These are phyloP conservation scores for Linum lewisii DNA, from an alignment of 345 rosid species.

Conservation along the genomic window DNA sequence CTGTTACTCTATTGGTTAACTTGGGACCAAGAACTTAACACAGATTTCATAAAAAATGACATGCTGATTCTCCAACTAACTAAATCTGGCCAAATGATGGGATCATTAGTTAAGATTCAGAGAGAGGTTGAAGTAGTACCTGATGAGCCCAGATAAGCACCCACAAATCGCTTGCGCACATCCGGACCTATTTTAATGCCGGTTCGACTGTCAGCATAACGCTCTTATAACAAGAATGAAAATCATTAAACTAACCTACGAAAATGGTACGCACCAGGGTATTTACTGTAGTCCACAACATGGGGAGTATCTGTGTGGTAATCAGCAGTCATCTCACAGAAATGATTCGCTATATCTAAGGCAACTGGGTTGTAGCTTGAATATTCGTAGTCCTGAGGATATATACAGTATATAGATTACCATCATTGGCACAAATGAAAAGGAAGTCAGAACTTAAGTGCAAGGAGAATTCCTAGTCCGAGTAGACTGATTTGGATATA, in stretches of 20 bases:
- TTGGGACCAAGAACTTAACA: too few species aligned
- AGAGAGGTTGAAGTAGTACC: slow-evolving; percentile 26
- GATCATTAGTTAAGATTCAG: neutral
- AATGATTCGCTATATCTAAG: slow-evolving; percentile 29
- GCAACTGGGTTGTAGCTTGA: slow-evolving; percentile 27
- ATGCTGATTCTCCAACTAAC: too few species aligned
- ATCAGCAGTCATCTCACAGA: slow-evolving; percentile 30
- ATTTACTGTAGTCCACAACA: slow-evolving; percentile 21
- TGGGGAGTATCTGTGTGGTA: slow-evolving; percentile 26
- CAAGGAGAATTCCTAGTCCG: neutral
- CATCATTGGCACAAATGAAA: neutral
- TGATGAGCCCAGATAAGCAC: slow-evolving; percentile 45
- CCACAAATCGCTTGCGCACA: slow-evolving; percentile 57
- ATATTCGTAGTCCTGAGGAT: slow-evolving; percentile 24
- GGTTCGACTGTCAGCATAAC: neutral
- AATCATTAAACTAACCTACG: neutral
- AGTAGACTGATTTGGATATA: neutral
- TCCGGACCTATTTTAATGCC: slow-evolving; percentile 43
- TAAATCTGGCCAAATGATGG: neutral
- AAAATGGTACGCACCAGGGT: slow-evolving; percentile 17
- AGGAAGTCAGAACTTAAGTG: slow-evolving; percentile 8
- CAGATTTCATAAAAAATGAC: too few species aligned
- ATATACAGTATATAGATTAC: neutral
- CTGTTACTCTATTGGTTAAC: too few species aligned
- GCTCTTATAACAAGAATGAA: neutral